Evolutionary conservation across 805 yeast species (phyloP).

Genomic region (Lipomyces mesembrius): DNA sequence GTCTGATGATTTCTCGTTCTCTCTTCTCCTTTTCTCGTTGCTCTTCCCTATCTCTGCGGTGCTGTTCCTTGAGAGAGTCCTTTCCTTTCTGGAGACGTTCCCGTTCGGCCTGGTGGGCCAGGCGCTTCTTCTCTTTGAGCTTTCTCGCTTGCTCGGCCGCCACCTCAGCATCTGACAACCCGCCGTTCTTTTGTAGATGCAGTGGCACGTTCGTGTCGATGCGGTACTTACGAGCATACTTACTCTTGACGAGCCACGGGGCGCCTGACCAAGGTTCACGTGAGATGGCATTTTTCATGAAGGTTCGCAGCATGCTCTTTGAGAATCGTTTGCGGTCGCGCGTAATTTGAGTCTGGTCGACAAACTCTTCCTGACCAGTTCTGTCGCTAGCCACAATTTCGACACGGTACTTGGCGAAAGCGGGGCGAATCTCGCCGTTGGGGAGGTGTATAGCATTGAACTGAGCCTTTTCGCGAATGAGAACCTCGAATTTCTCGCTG

Average conservation of each 20-base stretch:
- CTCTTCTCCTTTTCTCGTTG: conserved; percentile 16
- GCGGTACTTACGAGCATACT: conserved; percentile 70
- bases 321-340: conserved; percentile 88
- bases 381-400: conserved; percentile 50
- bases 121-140: conserved; percentile 23
- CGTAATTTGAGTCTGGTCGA: conserved; percentile 71
- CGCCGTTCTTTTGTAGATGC: conserved; percentile 36
- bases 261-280: conserved; percentile 86
- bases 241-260: conserved; percentile 90
- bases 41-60: conserved; percentile 17
- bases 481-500: conserved; percentile 55
- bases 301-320: conserved; percentile 86
- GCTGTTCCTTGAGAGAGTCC: conserved; percentile 19
- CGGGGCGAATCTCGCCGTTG: conserved; percentile 52
- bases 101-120: conserved; percentile 21
- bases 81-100: conserved; percentile 21
- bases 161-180: conserved; percentile 27
- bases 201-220: conserved; percentile 50
- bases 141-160: conserved; percentile 29
- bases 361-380: conserved; percentile 60
- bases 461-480: conserved; percentile 84
- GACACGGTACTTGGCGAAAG: conserved; percentile 72
- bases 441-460: conserved; percentile 50
- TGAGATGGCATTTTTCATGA: conserved; percentile 75
- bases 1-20: conserved; percentile 12